Conservation (phyloP, 495 filamentous ascomycete species). For the Chaetomium fimeti region DNA sequence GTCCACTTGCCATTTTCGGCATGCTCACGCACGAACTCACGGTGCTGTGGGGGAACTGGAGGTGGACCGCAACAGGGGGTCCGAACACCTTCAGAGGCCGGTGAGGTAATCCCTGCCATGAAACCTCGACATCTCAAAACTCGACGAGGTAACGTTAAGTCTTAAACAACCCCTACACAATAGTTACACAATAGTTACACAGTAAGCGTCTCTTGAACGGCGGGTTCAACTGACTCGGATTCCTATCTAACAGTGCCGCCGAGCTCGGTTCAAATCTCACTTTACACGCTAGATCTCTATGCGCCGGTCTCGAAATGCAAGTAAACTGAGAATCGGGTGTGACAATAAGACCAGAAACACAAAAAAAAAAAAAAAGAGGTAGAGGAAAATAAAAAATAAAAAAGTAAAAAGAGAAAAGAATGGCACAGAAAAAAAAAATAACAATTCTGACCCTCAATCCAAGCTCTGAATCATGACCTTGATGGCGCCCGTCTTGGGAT, state of each 20-base stretch:
- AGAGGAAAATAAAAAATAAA: not conserved
- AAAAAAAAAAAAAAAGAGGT: constrained; percentile 2
- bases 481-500: constrained; percentile 89
- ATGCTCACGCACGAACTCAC: no score
- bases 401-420: not conserved
- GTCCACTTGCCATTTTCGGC: no score
- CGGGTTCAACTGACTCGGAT: not conserved
- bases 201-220: not conserved
- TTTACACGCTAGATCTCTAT: constrained; percentile 22
- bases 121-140: no score
- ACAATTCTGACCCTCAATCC: constrained; percentile 30
- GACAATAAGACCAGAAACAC: not conserved
- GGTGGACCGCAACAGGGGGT: no score
- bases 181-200: no score
- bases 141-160: no score
- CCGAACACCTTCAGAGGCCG: no score
- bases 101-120: no score
- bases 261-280: not conserved
- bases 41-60: no score
- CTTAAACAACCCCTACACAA: no score
- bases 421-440: not conserved
- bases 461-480: constrained; percentile 86
- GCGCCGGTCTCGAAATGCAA: constrained; percentile 15
- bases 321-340: no score
- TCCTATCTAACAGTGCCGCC: not conserved